Evolutionary conservation across 2,329 filamentous ascomycete species (phyloP), one percentile per base, ranked within the genome.

Genomic region (Talaromyces sp.): DNA sequence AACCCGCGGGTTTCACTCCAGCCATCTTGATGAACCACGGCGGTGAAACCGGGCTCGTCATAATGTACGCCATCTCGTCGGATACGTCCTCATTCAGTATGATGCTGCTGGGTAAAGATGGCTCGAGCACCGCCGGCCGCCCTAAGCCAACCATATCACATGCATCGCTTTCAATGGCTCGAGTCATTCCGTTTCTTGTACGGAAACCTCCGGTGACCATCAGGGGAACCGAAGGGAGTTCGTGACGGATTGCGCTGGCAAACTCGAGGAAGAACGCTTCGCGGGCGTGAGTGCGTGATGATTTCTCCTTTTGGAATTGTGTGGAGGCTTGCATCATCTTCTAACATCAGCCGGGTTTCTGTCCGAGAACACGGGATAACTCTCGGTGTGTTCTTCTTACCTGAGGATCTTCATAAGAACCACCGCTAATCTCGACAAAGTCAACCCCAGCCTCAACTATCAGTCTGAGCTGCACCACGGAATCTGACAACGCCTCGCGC

Each of bases 81-180:
- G 37, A 31, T 14, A 60, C 16, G 18, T 60, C 35, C 11, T 11
- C 12, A 14, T 55, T 61, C 3, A 61, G 16, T 16, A 61, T 39
- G n/a, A 61, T 39, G 21, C 23, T 44, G 1, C 40, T 61, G 9
- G 58, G 58, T 3, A 55, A 23, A 52, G 50, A 61, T 9, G 58
- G 58, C 23, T 61, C 33, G n/a, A 61, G 48, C n/a, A 55, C 59
- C 6, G 59, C 59, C n/a, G 59, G 59, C n/a, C 50, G 21, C 21
- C 25, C 59, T 5, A 61, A 8, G 2, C 59, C 59, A 25, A 55
- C 48, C 18, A 61, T 46, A 40, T 61, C 59, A 37, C 59, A 61
- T 11, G 31, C 48, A 37, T 42, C 25, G 14, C 18, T 35, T 16
- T 52, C 28, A 18, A 61, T 23, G n/a, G 59, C 59, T 35, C 35